Percentiles rank a stretch among this genome's conserved stretches.
These are phyloP conservation scores for Cucurbita maxima DNA, from an alignment of 306 rosid species.

Conservation along the genomic window DNA sequence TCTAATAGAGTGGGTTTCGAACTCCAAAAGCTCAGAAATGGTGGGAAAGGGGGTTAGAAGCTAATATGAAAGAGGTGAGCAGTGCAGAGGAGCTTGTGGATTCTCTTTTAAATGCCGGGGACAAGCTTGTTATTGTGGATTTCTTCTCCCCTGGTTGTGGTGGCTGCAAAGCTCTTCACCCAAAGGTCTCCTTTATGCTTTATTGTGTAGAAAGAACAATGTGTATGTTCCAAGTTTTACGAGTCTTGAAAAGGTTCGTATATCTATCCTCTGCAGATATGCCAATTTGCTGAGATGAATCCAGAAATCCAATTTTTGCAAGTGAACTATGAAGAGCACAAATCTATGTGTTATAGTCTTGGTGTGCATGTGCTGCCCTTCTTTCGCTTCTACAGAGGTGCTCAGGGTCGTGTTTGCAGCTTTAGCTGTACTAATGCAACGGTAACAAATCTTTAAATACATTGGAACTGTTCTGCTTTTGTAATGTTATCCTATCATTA, in stretches of 20 bases:
- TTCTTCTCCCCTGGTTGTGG: conserved; percentile 95
- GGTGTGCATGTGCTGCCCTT: conserved; percentile 84
- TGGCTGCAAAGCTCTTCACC: conserved; percentile 92
- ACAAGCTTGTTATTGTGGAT: conserved; percentile 61
- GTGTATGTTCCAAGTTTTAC: not conserved
- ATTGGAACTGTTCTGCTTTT: not conserved
- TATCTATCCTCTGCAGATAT: conserved; percentile 23
- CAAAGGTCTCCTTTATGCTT: conserved; percentile 38
- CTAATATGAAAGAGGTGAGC: conserved; percentile 61
- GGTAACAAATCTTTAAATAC: conserved; percentile 32
- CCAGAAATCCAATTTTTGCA: conserved; percentile 69
- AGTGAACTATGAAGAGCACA: conserved; percentile 72
- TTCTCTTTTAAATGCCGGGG: conserved; percentile 56
- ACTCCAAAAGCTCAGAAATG: conserved; percentile 60
- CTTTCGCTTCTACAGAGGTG: conserved; percentile 80
- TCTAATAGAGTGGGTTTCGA: conserved; percentile 26
- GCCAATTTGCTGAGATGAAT: conserved; percentile 79
- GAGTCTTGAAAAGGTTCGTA: not conserved
- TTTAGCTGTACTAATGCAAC: conserved; percentile 94
- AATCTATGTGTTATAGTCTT: conserved; percentile 79
- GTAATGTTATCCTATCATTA: not conserved
- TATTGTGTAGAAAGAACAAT: not conserved
- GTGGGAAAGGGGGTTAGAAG: conserved; percentile 83
- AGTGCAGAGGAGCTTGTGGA: conserved; percentile 73
- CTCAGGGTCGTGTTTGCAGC: conserved; percentile 81